Evolutionary conservation across 345 rosid genomes (phyloP), one percentile per base, ranked within the genome.

Genomic region (Cardiospermum halicacabum): DNA sequence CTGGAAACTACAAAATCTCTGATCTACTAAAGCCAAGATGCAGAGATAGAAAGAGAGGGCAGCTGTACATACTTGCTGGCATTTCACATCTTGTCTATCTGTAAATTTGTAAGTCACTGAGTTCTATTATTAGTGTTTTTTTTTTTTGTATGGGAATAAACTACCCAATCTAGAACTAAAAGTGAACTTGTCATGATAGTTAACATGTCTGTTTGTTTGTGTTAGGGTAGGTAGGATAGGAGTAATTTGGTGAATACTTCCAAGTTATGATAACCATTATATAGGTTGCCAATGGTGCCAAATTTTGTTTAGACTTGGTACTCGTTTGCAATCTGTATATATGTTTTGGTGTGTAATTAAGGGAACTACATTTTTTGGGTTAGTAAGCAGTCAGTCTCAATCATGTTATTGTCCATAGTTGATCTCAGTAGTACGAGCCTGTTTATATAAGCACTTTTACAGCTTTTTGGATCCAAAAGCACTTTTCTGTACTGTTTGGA

Each of bases 1-100:
- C 76, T 86, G 73, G 97, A 90, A 74, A 78, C 59, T 66, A 75
- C 78, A 75, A 82, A 76, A 70, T 69, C 75, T 43, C 66, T 70
- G 1, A 73, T 37, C 47, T 2, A 56, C 65, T n/a, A n/a, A 78
- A 58, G 64, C 57, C 55, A 3, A 21, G 30, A 31, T 43, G 34
- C 32, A 53, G 65, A 64, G 55, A 26, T 2, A 21, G 30, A 31
- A 43, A 28, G 32, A 53, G 65, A 64, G 55, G 22, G 30, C 32
- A 7, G 19, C 8, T 7, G 22, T 47, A n/a, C 11, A 8, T 15
- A 16, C 24, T 5, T 24, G 22, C 24, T 13, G 47, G 37, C 58
- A 5, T 15, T 34, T 12, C n/a, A 22, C 7, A 0, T 22, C 24
- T 21, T 22, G n/a, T 48, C 19, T 6, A 12, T n/a, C 7, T 7